Base-by-base conservation (phyloP, 1,139 yeast species). In the Taiozyma sp. region DNA sequence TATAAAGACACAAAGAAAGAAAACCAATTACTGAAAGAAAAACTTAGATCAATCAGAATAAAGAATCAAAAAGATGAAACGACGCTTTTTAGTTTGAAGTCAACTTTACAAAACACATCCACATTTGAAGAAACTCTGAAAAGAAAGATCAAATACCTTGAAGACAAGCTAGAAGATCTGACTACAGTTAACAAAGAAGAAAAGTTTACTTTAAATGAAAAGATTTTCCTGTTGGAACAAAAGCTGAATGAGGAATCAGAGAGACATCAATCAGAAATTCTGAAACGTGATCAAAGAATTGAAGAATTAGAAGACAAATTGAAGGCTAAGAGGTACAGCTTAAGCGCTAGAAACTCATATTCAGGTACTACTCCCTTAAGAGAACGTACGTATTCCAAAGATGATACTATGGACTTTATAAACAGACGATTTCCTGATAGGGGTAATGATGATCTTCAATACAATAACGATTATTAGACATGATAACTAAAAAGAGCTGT, bases 1-100 rank as follows among this genome's bases (percentile, higher is more conserved):
- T 78, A 78, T 58, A 67, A 72, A 43, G 67, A 66, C 16, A 60
- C 76, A 53, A 75, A 73, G 51, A 55, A 56, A 44, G 57, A 61
- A 34, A 51, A 51, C 44, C 24, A n/a, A 9, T 7, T 45, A 5
- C 5, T 46, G 23, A 43, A 44, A 29, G 50, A 45, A 1, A 48
- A 55, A 45, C 40, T 59, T 40, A 49, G 47, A 29, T 45, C 48
- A 4, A 46, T 43, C n/a, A 51, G 55, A 4, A n/a, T n/a, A 5
- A 47, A 49, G 30, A n/a, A 46, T 8, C 48, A 47, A 39, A 52
- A 52, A n/a, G 55, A 51, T 29, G 56, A 54, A 23, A 51, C 30
- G 13, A 52, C 56, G 4, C 42, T 54, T 42, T 45, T n/a, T 12
- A 54, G 53, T 32, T 47, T 50, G 48, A 57, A 49, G 44, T 46